Evolutionary conservation across 495 filamentous ascomycete genomes (phyloP), one percentile per base, ranked within the genome.

Genomic region (Ramalina intermedia): DNA sequence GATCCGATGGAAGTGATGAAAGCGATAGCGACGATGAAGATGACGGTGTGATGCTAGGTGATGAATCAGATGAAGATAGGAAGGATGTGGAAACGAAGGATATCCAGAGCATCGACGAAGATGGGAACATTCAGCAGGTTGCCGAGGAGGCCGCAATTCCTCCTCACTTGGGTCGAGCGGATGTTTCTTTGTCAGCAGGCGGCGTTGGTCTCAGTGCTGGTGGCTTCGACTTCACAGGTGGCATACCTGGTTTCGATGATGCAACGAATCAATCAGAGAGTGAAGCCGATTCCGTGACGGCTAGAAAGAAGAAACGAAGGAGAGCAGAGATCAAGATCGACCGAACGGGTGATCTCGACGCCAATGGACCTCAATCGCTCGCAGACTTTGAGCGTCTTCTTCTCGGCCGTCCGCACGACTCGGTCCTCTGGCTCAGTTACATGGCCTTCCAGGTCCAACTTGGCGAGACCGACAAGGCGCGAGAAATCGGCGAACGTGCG

Each of bases 391-490:
- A 98, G 68, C 84, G 91, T 46, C 80, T 95, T 43, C 76, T 96
- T 37, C 78, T 96, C 35, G 86, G 87, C 47, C 84, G 94, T 58
- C 87, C 91, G 1, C 84, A 96, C 60, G 85, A 82, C 7, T 93
- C 91, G 1, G 66, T 80, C 41, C 71, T 96, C 21, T 98, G 91
- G 91, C 82, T 94, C 44, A 74, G 82, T 53, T 98, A 96, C 67
- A 94, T 96, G 83, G 88, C 89, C 18, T 94, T 94, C 70, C 87
- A 96, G 65, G 78, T 96, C 59, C 82, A 94, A 62, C 71, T 94
- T 46, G 84, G 84, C 63, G 91, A 96, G 58, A 66, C 90, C 24
- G 76, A 78, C 37, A 88, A 84, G 62, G 87, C 91, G 7, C 78
- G 91, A 43, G 79, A 88, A 48, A 80, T 94, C 53, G 88, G 85